phyloP scores from a whole-genome alignment of 768 basidiomycete genomes.

The Suillus brevipes region DNA sequence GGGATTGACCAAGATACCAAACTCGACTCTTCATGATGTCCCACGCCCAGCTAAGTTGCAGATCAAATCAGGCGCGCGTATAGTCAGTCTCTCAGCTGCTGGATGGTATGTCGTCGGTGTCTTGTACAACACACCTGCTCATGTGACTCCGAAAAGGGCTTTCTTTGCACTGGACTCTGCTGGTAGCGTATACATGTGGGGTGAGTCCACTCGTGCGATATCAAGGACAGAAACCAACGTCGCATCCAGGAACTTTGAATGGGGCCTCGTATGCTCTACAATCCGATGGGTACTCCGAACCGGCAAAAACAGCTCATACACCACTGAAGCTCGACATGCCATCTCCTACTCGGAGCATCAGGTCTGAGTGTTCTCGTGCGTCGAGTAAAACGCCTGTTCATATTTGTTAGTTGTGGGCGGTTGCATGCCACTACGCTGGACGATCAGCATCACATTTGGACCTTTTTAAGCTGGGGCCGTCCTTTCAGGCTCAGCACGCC shows the following conservation, averaged over 20 bases:
- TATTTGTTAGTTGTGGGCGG: constrained; percentile 65
- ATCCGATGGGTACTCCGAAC: constrained; percentile 57
- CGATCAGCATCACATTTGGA: constrained; percentile 62
- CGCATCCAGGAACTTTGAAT: constrained; percentile 58
- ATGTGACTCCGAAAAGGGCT: constrained; percentile 50
- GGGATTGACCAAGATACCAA: constrained; percentile 46
- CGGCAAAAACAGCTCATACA: constrained; percentile 46
- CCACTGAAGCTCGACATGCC: constrained; percentile 66
- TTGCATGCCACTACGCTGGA: constrained; percentile 71
- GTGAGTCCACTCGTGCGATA: constrained; percentile 37
- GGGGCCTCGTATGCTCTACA: constrained; percentile 41
- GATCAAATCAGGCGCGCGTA: constrained; percentile 53
- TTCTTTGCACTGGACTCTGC: constrained; percentile 83
- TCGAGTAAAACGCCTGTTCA: neutral
- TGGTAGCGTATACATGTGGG: constrained; percentile 81
- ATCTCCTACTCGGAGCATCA: constrained; percentile 58
- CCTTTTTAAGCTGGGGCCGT: constrained; percentile 74
- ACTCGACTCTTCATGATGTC: constrained; percentile 38
- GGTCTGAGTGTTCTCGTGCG: constrained; percentile 40
- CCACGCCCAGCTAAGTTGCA: constrained; percentile 66
- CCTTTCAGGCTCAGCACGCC: constrained; percentile 59
- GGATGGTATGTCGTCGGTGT: constrained; percentile 62
- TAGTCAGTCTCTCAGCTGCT: constrained; percentile 75
- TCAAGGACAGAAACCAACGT: constrained; percentile 9
- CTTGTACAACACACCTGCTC: constrained; percentile 4